A percentile compares a stretch with the other conserved stretches of the same genome.
Conservation (phyloP, 2,329 filamentous ascomycete genomes). For the Tolypocladium endophyticum region DNA sequence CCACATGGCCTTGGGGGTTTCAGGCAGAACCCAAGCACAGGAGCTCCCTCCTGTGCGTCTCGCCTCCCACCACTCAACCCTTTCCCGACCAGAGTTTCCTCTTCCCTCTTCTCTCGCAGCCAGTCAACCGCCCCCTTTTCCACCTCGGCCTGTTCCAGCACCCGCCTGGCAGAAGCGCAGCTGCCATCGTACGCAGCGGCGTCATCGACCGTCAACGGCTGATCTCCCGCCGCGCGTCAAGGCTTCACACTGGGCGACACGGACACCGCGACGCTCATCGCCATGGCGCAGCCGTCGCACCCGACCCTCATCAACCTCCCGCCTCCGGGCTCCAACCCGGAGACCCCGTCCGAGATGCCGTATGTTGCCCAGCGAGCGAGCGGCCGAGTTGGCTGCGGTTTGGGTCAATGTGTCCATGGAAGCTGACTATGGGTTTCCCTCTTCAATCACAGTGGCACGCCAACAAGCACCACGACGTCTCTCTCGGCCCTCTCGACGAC, state of each 20-base stretch:
- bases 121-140: background rate
- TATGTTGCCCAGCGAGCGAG: slow-evolving; percentile 34
- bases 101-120: background rate
- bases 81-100: background rate
- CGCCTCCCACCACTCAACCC: background rate
- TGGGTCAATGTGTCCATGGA: background rate
- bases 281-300: slow-evolving; percentile 30
- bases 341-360: slow-evolving; percentile 85
- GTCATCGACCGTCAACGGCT: background rate
- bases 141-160: background rate
- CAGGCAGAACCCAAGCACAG: background rate
- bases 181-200: background rate
- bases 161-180: background rate
- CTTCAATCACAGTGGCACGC: slow-evolving; percentile 53
- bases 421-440: background rate
- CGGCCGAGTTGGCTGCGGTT: background rate
- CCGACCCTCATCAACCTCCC: slow-evolving; percentile 77
- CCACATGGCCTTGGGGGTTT: background rate
- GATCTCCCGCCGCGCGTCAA: background rate
- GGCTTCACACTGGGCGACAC: background rate
- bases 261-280: background rate
- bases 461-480: slow-evolving; percentile 84
- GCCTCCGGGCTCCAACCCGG: slow-evolving; percentile 68
- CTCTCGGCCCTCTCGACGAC: slow-evolving; percentile 87
- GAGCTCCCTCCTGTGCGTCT: background rate